Percentiles rank a stretch among this genome's conserved stretches.
Conservation (phyloP, 805 yeast species). For the Candida berthetii region DNA sequence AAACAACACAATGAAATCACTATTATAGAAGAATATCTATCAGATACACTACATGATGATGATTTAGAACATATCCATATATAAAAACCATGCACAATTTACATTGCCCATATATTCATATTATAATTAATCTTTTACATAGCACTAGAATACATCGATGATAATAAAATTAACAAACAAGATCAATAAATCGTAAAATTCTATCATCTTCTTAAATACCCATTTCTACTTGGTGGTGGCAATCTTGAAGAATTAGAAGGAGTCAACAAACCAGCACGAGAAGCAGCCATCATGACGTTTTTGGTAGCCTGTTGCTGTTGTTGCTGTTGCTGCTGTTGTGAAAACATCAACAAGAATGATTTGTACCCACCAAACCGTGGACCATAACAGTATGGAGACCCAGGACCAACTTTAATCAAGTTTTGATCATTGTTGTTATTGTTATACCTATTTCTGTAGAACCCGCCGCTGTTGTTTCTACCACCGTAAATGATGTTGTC, state of each 20-base stretch:
- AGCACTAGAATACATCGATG: neutral
- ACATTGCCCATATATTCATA: neutral
- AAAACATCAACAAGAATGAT: slow-evolving; percentile 25
- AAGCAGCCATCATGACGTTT: neutral
- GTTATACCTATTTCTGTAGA: slow-evolving; percentile 16
- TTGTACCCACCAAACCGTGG: slow-evolving; percentile 47
- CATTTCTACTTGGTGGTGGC: slow-evolving; percentile 2
- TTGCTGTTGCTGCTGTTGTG: slow-evolving; percentile 8
- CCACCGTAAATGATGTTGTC: slow-evolving; percentile 49
- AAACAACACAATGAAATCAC: too few relatives aligned
- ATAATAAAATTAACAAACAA: neutral
- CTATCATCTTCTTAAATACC: slow-evolving; percentile 1
- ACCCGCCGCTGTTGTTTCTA: slow-evolving; percentile 21
- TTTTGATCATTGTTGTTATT: slow-evolving; percentile 29
- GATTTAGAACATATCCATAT: too few relatives aligned
- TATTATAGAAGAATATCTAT: too few relatives aligned
- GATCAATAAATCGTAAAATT: too few relatives aligned
- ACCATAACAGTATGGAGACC: slow-evolving; percentile 36
- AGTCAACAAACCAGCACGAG: slow-evolving; percentile 1
- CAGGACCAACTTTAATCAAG: slow-evolving; percentile 40
- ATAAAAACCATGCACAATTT: neutral
- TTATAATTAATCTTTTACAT: neutral
- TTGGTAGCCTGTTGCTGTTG: slow-evolving; percentile 2
- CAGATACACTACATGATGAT: too few relatives aligned
- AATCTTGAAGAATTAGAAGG: slow-evolving; percentile 9